phyloP scores from a whole-genome alignment of 495 filamentous ascomycete species.

The Cetradonia linearis region DNA sequence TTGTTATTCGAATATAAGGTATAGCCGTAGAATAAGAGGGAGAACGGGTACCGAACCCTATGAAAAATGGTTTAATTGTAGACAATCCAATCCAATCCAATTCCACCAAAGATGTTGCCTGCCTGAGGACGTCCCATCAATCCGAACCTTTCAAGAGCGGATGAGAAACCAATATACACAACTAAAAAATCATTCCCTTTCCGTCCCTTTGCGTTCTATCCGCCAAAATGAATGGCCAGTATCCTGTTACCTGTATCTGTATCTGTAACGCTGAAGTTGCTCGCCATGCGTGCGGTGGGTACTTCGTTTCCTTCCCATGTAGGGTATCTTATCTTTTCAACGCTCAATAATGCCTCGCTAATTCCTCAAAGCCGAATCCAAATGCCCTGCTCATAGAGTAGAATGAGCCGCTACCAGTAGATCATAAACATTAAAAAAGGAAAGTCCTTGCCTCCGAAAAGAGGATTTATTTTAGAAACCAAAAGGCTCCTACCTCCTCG shows the following conservation, averaged over 20 bases:
- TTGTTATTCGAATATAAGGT: slow-evolving; percentile 1
- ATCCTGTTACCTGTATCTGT: neutral
- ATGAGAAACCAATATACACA: neutral
- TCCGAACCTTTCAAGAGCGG: neutral
- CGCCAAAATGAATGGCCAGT: neutral
- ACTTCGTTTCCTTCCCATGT: neutral
- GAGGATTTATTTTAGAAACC: neutral
- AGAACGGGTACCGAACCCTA: slow-evolving; percentile 2
- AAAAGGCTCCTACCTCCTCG: slow-evolving; percentile 4
- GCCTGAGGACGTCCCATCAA: neutral
- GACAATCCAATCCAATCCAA: neutral
- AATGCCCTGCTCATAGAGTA: slow-evolving; percentile 1
- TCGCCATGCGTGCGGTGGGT: neutral
- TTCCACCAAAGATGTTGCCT: neutral
- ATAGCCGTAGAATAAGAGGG: neutral
- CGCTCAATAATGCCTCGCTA: neutral
- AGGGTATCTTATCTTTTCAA: neutral
- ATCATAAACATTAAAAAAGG: neutral
- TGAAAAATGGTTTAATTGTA: slow-evolving; percentile 1
- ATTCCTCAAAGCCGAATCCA: neutral
- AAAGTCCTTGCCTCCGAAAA: no score
- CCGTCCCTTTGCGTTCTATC: neutral
- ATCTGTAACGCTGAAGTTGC: neutral
- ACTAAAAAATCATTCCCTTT: neutral
- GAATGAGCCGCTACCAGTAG: neutral